A percentile compares a stretch with the other conserved stretches of the same genome.
phyloP scores from a whole-genome alignment of 2,329 filamentous ascomycete genomes.

The Colletotrichum orbiculare region DNA sequence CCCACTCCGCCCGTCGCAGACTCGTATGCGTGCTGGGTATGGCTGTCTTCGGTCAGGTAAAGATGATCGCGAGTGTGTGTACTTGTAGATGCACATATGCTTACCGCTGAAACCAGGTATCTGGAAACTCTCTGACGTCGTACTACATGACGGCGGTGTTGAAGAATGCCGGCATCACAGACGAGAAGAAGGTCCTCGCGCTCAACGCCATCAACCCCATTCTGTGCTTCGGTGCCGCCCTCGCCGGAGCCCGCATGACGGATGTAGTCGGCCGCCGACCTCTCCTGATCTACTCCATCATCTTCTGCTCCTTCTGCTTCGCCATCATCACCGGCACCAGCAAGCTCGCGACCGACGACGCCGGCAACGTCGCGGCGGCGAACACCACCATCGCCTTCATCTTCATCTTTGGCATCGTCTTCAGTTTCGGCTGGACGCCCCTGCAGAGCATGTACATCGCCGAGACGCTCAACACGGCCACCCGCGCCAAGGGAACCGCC shows the following conservation, averaged over 20 bases:
- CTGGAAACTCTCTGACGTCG: slow-evolving; percentile 58
- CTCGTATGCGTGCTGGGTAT: slow-evolving; percentile 63
- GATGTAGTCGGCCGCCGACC: slow-evolving; percentile 69
- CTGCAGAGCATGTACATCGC: slow-evolving; percentile 62
- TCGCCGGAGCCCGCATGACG: slow-evolving; percentile 65
- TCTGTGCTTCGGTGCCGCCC: slow-evolving; percentile 60
- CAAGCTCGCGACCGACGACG: slow-evolving; percentile 53
- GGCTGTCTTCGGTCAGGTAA: slow-evolving; percentile 63
- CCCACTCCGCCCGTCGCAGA: slow-evolving; percentile 58
- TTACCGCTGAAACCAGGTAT: too few relatives aligned
- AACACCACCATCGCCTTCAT: slow-evolving; percentile 62
- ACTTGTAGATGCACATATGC: too few relatives aligned
- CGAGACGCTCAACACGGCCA: slow-evolving; percentile 57
- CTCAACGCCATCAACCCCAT: slow-evolving; percentile 66
- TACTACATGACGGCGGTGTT: slow-evolving; percentile 56
- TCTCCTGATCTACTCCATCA: slow-evolving; percentile 58
- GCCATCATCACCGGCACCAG: slow-evolving; percentile 60
- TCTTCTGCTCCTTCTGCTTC: slow-evolving; percentile 59
- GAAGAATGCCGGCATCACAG: slow-evolving; percentile 61
- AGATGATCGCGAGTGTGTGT: slow-evolving; percentile 38
- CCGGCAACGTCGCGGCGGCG: slow-evolving; percentile 49
- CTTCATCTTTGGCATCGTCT: slow-evolving; percentile 63
- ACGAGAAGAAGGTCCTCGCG: slow-evolving; percentile 58
- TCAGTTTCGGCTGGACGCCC: slow-evolving; percentile 63
- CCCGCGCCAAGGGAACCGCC: slow-evolving; percentile 57